A percentile compares a stretch with the other conserved stretches of the same genome.
Evolutionary conservation across 1,284 basidiomycete species (phyloP).

Genomic region (Rhodotorula glutinis): DNA sequence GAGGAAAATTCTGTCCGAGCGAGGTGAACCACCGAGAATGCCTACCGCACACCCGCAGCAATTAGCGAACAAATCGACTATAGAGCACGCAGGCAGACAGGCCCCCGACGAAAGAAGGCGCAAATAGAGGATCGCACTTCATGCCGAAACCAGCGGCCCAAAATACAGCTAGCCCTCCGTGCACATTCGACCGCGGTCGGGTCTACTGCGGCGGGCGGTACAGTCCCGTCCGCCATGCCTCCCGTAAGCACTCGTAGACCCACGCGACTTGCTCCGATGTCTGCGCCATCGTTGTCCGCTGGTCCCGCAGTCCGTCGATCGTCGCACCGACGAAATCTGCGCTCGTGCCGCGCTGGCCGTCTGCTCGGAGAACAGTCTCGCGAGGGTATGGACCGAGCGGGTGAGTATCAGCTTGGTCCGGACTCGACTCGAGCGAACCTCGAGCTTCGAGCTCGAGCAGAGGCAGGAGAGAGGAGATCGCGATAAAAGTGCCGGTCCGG

Average conservation of each 20-base stretch:
- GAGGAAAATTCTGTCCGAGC: background rate
- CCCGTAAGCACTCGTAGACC: constrained; percentile 57
- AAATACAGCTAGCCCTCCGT: no score
- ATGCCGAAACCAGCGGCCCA: no score
- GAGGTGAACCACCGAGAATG: background rate
- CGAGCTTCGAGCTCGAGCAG: constrained; percentile 30
- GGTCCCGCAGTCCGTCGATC: constrained; percentile 72
- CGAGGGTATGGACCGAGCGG: constrained; percentile 23
- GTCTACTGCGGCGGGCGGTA: background rate
- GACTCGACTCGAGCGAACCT: background rate
- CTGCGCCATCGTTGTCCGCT: constrained; percentile 76
- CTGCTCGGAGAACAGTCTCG: background rate
- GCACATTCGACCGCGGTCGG: no score
- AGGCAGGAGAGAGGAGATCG: constrained; percentile 59
- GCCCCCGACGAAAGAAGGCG: no score
- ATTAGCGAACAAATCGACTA: no score
- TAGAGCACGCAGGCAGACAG: no score
- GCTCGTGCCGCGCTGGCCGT: background rate
- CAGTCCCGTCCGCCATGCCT: constrained; percentile 24
- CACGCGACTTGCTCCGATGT: constrained; percentile 62
- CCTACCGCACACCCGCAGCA: background rate
- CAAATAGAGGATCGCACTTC: no score
- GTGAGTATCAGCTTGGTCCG: background rate
- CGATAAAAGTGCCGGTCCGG: constrained; percentile 54
- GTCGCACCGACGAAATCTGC: constrained; percentile 65